Evolutionary conservation across 2,329 filamentous ascomycete species (phyloP), one percentile per base, ranked within the genome.

Genomic region (Hirsutella rhossiliensis): DNA sequence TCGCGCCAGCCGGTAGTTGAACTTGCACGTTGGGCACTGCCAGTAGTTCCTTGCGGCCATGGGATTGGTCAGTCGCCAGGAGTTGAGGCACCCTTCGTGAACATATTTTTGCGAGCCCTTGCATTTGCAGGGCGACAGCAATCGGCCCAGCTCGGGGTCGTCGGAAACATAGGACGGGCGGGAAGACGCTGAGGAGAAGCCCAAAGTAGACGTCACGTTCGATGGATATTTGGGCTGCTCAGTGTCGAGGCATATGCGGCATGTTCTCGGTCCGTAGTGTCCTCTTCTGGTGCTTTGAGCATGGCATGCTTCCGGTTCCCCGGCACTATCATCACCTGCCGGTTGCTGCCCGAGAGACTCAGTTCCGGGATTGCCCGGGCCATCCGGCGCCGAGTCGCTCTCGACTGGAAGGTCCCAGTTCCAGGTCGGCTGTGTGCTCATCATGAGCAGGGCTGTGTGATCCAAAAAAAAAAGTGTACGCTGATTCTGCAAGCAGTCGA

Each of bases 91-190:
- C 28, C 80, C 84, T 62, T 96, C 87, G 62, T 98, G 92, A 20
- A 97, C 88, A 63, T 94, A 96, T 66, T 86, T 86, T 54, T 90
- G 86, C 34, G 85, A 87, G 43, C 92, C 92, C 66, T 87, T 94
- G 73, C 92, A 98, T 65, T 82, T 80, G 71, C 92, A 98, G 31
- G 92, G 92, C 43, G 84, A 84, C 54, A 97, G 76, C 27, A 98
- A 70, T 42, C 87, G 81, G 34, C 87, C 87, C 28, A 83, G 74
- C 50, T 82, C 73, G 7, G 79, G 73, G 51, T 87, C 84, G 48
- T 84, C 77, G 20, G 86, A 89, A 42, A 81, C 73, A 56, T 94
- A 95, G 18, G 61, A 61, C 8, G 66, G 66, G 23, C 58, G 56
- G 18, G 62, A 60, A 17, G 61, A 51, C n/a, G 50, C 41, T 44